These are phyloP conservation scores for Leccinum subtestaceum DNA, from an alignment of 768 basidiomycete genomes.

Conservation along the genomic window DNA sequence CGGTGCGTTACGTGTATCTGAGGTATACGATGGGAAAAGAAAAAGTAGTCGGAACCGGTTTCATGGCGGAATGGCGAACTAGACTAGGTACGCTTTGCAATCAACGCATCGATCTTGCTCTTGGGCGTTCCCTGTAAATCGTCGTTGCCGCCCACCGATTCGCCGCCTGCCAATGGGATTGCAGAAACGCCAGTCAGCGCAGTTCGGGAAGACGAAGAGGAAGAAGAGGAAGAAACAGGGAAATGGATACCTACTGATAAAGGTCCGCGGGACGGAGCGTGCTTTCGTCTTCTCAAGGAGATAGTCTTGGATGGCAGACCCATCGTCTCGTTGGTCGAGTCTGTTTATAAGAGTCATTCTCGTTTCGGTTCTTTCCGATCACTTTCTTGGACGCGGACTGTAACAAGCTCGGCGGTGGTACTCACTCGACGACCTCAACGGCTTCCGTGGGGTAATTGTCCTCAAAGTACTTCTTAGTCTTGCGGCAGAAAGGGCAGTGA, in stretches of 20 bases:
- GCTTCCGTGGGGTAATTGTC: constrained; percentile 37
- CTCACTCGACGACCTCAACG: constrained; percentile 48
- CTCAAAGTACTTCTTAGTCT: constrained; percentile 47
- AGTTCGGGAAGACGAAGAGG: neutral
- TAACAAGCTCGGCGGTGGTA: constrained; percentile 1
- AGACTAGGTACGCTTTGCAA: constrained; percentile 6
- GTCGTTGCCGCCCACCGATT: constrained; percentile 20
- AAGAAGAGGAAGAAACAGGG: neutral
- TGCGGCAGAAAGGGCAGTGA: constrained; percentile 51
- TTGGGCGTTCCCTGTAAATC: constrained; percentile 11
- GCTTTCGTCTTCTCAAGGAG: constrained; percentile 62
- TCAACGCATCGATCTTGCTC: constrained; percentile 5
- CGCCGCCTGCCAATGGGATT: constrained; percentile 14
- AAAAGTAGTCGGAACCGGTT: too few relatives aligned
- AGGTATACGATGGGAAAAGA: constrained; percentile 1
- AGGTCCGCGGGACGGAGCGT: constrained; percentile 73
- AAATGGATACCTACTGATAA: constrained; percentile 52
- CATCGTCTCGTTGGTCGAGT: constrained; percentile 59
- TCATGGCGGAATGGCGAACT: neutral
- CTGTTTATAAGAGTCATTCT: constrained; percentile 24
- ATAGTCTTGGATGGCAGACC: constrained; percentile 62
- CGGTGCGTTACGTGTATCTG: neutral
- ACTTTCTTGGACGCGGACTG: neutral
- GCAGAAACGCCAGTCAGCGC: neutral
- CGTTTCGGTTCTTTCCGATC: neutral